A percentile compares a stretch with the other conserved stretches of the same genome.
Evolutionary conservation across 371 early-diverging fungal genomes (phyloP).

Genomic region (Saksenaea vasiformis): DNA sequence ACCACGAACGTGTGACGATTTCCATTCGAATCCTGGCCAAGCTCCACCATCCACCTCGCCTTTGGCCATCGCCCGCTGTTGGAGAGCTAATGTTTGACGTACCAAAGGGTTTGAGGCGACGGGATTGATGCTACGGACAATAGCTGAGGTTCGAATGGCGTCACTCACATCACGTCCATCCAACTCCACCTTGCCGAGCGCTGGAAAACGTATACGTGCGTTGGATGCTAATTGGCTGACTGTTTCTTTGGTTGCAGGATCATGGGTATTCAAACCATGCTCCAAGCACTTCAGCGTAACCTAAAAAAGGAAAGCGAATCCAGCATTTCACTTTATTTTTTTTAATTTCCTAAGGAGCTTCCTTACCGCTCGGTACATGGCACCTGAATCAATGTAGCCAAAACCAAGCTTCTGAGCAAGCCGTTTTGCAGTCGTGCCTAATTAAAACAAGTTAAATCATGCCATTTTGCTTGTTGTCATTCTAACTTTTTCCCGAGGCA

Average conservation of each 20-base stretch:
- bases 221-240: constrained; percentile 30
- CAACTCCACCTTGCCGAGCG: constrained; percentile 50
- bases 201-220: constrained; percentile 29
- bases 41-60: constrained; percentile 21
- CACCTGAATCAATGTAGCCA: constrained; percentile 83
- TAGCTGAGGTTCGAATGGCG: constrained; percentile 63
- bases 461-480: neutral
- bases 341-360: no score
- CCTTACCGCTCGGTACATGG: constrained; percentile 67
- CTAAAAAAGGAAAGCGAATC: constrained; percentile 21
- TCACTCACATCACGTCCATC: constrained; percentile 69
- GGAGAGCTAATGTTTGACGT: constrained; percentile 61
- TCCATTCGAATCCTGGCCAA: constrained; percentile 22
- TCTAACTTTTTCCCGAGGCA: constrained; percentile 88
- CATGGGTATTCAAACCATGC: constrained; percentile 33
- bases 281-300: constrained; percentile 59
- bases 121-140: constrained; percentile 67
- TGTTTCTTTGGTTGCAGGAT: constrained; percentile 26
- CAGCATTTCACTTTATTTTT: neutral
- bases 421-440: constrained; percentile 74
- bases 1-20: constrained; percentile 43
- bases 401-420: constrained; percentile 76
- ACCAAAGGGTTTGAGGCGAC: constrained; percentile 73
- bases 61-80: constrained; percentile 55
- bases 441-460: neutral